Evolutionary conservation across 441 rosid genomes (phyloP).

Genomic region (Mallotus japonicus): DNA sequence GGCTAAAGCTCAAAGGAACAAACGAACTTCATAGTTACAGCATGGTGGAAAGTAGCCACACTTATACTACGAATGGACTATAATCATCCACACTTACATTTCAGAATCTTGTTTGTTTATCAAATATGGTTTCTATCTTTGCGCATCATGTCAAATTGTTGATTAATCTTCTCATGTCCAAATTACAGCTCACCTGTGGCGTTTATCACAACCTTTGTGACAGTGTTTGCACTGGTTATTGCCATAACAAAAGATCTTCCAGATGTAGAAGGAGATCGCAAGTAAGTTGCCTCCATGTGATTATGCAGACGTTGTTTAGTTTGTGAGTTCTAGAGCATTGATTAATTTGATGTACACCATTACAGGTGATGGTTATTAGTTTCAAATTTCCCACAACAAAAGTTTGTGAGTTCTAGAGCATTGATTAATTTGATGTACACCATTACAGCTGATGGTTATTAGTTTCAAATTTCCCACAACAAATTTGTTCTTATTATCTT

Average conservation of each 20-base stretch:
- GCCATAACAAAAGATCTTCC: constrained; percentile 98
- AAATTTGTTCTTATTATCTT: neutral
- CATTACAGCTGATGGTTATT: neutral
- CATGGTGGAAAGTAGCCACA: too few relatives aligned
- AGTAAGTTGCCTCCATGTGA: constrained; percentile 46
- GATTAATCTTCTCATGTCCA: constrained; percentile 19
- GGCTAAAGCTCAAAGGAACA: too few relatives aligned
- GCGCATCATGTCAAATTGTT: constrained; percentile 9
- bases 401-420: neutral
- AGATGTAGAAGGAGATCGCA: constrained; percentile 95
- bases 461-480: neutral
- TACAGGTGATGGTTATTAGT: neutral
- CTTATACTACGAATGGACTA: too few relatives aligned
- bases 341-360: neutral
- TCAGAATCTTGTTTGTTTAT: neutral
- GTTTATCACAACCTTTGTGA: constrained; percentile 88
- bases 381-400: neutral
- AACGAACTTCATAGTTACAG: too few relatives aligned
- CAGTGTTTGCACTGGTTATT: constrained; percentile 85
- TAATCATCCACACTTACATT: neutral
- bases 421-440: neutral
- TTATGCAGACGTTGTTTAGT: neutral
- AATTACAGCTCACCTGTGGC: constrained; percentile 86
- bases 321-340: neutral
- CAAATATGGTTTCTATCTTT: constrained; percentile 1